Evolutionary conservation across 257 asterid species (phyloP), one percentile per base, ranked within the genome.

Genomic region (Jaltomata sinuosa): DNA sequence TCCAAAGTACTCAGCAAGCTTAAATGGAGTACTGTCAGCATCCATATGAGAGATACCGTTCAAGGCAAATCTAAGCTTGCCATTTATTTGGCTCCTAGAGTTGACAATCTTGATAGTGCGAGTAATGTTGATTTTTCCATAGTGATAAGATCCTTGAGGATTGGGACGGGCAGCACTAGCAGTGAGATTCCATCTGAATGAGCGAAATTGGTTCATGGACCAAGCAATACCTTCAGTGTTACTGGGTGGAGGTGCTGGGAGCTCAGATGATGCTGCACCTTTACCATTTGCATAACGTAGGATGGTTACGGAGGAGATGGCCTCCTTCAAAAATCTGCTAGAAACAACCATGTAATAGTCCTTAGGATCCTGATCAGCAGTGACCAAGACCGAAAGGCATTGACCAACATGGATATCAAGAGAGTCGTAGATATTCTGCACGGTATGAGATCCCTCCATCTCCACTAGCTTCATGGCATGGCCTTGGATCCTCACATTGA

Each of bases 351-450:
- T 34, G 84, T 88, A 89, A 86, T 91, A 91, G 81, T 91, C 92
- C 80, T 87, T 89, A 1, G 94, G 90, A 14, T 68, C 86, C 42
- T 91, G 85, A 80, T 91, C 45, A 11, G 94, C 92, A 0, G 86
- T 88, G 64, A 91, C 92, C 83, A 89, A 74, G 21, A 89, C 90
- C 0, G 92, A 88, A 62, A 89, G 38, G 79, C 94, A 91, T 47
- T 91, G 94, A 1, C 94, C 92, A 16, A 89, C 94, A 2, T 91
- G 94, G 38, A 91, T 5, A 55, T 91, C 94, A 19, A 91, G 89
- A 1, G 94, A 86, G 22, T 89, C 91, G 12, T 89, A 91, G 0
- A 74, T 54, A 32, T 88, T 89, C 12, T 91, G 94, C 29, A 89
- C 87, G 1, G 91, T 89, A 83, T 91, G 94, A 2, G 94, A 89